phyloP scores from a whole-genome alignment of 2,329 filamentous ascomycete genomes.

The Coniochaeta sp. region DNA sequence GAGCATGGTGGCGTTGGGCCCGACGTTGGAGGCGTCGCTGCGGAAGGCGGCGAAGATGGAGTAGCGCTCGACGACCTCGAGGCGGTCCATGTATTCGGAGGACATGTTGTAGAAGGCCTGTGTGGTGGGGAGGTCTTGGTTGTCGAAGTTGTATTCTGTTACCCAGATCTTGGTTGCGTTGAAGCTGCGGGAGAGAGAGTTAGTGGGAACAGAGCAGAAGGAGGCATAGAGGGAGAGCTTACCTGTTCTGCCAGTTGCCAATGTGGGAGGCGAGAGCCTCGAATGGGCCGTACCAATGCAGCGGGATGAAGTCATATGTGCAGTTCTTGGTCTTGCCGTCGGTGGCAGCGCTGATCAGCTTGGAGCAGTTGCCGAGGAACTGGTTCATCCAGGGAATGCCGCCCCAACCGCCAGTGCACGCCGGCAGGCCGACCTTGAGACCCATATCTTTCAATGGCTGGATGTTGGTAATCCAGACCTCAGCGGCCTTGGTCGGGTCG shows the following conservation, averaged over 20 bases:
- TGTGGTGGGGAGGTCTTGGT: slow-evolving; percentile 48
- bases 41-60: slow-evolving; percentile 73
- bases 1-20: slow-evolving; percentile 65
- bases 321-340: slow-evolving; percentile 36
- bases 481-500: slow-evolving; percentile 52
- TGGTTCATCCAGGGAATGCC: slow-evolving; percentile 61
- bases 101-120: slow-evolving; percentile 63
- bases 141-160: slow-evolving; percentile 65
- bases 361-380: slow-evolving; percentile 58
- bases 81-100: slow-evolving; percentile 58
- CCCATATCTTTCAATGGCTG: slow-evolving; percentile 59
- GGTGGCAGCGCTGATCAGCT: slow-evolving; percentile 40
- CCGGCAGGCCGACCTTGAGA: slow-evolving; percentile 63
- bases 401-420: slow-evolving; percentile 53
- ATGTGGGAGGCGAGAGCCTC: slow-evolving; percentile 61
- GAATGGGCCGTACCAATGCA: slow-evolving; percentile 66
- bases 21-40: slow-evolving; percentile 63
- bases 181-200: slow-evolving; percentile 32
- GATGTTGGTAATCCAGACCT: slow-evolving; percentile 64
- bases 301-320: slow-evolving; percentile 55
- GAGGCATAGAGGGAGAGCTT: slow-evolving; percentile 11
- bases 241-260: slow-evolving; percentile 47
- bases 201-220: neutral
- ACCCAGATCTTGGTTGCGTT: slow-evolving; percentile 54
- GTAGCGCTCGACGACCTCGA: slow-evolving; percentile 58